phyloP scores from a whole-genome alignment of 345 rosid species.

The Dovyalis caffra region DNA sequence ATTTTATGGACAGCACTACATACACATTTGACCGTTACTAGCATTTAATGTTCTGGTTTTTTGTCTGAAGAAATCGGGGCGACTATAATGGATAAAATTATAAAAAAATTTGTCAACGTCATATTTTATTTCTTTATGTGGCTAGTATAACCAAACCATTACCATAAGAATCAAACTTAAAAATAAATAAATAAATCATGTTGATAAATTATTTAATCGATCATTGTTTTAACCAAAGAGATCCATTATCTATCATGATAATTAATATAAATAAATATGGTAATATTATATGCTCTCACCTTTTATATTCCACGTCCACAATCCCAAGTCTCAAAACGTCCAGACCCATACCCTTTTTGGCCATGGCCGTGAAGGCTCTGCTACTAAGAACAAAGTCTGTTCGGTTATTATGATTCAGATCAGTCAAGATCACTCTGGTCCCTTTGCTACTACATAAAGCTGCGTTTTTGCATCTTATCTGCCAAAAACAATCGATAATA shows the following conservation, averaged over 20 bases:
- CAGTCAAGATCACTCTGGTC: slow-evolving; percentile 63
- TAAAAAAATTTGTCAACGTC: neutral
- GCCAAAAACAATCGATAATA: slow-evolving; percentile 10
- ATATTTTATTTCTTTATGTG: neutral
- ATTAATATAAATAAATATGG: neutral
- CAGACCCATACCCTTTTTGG: slow-evolving; percentile 47
- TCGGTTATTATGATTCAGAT: slow-evolving; percentile 55
- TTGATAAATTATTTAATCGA: neutral
- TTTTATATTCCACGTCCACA: slow-evolving; percentile 73
- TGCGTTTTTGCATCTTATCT: slow-evolving; percentile 76
- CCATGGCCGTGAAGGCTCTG: slow-evolving; percentile 83
- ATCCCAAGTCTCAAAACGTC: slow-evolving; percentile 54
- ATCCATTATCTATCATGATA: neutral
- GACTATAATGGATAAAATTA: neutral
- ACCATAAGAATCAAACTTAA: neutral
- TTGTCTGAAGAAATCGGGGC: neutral
- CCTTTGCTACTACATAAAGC: slow-evolving; percentile 60
- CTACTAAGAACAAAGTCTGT: slow-evolving; percentile 82
- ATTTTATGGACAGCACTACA: neutral
- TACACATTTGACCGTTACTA: slow-evolving; percentile 24
- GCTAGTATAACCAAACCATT: slow-evolving; percentile 8
- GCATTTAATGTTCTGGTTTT: slow-evolving; percentile 30
- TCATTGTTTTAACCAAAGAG: neutral
- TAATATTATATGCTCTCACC: slow-evolving; percentile 29
- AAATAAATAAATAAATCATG: neutral